Evolutionary conservation across 768 basidiomycete genomes (phyloP), one percentile per base, ranked within the genome.

Genomic region (Tulasnella sp.): DNA sequence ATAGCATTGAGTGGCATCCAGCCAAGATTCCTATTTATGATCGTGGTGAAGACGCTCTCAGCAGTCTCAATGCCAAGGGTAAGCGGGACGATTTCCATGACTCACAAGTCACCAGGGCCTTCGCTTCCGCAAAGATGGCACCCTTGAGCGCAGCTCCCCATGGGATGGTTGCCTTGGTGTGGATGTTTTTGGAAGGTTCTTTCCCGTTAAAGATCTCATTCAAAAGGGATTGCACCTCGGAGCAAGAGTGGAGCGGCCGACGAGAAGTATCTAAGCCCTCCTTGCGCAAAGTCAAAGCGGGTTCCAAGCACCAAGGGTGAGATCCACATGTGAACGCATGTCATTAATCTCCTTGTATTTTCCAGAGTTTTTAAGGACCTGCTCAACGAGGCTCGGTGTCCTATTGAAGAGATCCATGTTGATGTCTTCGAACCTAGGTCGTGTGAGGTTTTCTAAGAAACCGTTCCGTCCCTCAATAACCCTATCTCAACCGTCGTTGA

Each of bases 61-160:
- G 92, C 92, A 41, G 94, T 97, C 78, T 97, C 94, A 68, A 98
- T 96, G 83, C 92, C 92, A 62, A 84, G 80, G 55, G 89, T 92
- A 51, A 92, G 74, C 60, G 86, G 93, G 60, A 87, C 76, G 61
- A 98, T 93, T 72, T 98, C 94, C 68, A 97, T 87, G 60, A 98
- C 84, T 51, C 97, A 82, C 54, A 98, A 79, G 66, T 97, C n/a
- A n/a, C 92, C 73, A 94, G 90, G 21, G 92, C 97, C 78, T 92
- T 92, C 76, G 96, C 93, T 72, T 97, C 92, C 68, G 94, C 94
- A 25, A 94, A 90, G 59, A 98, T 85, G 68, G 97, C 94, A 59
- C 92, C 94, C 75, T 98, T 93, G 66, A 99, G 92, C 61, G 94
- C 94, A 58, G 94, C 94, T 78, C 94, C 93, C 72, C 96, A 96